Percentiles rank a stretch among this genome's conserved stretches.
Conservation (phyloP, 2,329 filamentous ascomycete genomes). For the Zymoseptoria tritici region DNA sequence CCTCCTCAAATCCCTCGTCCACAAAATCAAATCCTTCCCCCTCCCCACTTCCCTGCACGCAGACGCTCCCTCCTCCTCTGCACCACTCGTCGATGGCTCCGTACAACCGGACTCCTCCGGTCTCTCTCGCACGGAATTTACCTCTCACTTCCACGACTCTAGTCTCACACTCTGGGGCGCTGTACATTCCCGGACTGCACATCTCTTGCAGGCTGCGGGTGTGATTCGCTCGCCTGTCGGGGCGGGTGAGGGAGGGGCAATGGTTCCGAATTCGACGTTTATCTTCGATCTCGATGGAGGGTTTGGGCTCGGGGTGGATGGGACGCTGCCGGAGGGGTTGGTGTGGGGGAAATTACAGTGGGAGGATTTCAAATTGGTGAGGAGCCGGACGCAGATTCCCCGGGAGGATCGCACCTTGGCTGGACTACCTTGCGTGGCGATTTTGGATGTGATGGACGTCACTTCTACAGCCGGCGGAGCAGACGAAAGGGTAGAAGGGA, state of each 20-base stretch:
- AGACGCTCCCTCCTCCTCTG: background rate
- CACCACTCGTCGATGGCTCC: background rate
- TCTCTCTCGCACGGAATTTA: constrained; percentile 15
- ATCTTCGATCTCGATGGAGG: constrained; percentile 18
- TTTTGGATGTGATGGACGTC: constrained; percentile 11
- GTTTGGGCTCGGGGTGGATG: background rate
- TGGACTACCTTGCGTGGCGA: constrained; percentile 33
- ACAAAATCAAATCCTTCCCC: constrained; percentile 5
- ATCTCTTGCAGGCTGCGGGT: constrained; percentile 15
- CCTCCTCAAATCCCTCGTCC: constrained; percentile 12
- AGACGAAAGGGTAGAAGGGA: constrained; percentile 34
- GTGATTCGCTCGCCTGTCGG: constrained; percentile 14
- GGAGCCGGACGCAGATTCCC: constrained; percentile 50
- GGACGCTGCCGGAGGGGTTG: constrained; percentile 42
- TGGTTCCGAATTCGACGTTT: constrained; percentile 22
- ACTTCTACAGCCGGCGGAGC: background rate
- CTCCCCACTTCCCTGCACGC: constrained; percentile 11
- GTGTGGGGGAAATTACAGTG: constrained; percentile 47
- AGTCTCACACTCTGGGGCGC: constrained; percentile 26
- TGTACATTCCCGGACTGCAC: constrained; percentile 22
- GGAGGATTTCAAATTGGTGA: constrained; percentile 51
- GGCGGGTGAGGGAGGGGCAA: constrained; percentile 1
- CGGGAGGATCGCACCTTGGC: constrained; percentile 43
- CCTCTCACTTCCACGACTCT: constrained; percentile 12
- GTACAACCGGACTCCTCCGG: constrained; percentile 7